Conservation (phyloP, 1,284 basidiomycete genomes). For the Ustilago sp. region DNA sequence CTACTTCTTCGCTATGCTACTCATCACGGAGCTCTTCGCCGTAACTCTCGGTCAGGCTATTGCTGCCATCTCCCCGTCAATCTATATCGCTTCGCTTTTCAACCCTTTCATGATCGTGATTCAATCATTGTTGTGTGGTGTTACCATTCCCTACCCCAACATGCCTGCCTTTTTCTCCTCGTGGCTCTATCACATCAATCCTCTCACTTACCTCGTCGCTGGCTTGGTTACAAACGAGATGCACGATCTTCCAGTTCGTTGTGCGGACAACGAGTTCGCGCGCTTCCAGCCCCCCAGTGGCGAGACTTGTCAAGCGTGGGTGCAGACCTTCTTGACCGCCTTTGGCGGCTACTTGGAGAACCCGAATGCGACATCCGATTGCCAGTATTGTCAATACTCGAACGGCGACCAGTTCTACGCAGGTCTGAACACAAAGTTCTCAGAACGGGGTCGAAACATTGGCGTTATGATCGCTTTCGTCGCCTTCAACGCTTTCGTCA, state of each 20-base stretch:
- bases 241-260: slow-evolving; percentile 78
- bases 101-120: slow-evolving; percentile 74
- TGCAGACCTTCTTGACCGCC: slow-evolving; percentile 70
- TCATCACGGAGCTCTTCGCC: slow-evolving; percentile 74
- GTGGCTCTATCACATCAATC: slow-evolving; percentile 33
- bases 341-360: slow-evolving; percentile 85
- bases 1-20: slow-evolving; percentile 43
- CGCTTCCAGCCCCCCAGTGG: slow-evolving; percentile 79
- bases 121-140: slow-evolving; percentile 75
- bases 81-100: slow-evolving; percentile 75
- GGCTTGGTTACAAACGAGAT: slow-evolving; percentile 81
- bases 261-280: slow-evolving; percentile 75
- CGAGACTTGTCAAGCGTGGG: slow-evolving; percentile 77
- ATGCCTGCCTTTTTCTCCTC: slow-evolving; percentile 30
- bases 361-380: slow-evolving; percentile 74
- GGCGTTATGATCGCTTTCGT: slow-evolving; percentile 44
- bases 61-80: slow-evolving; percentile 79
- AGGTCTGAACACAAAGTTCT: slow-evolving; percentile 77
- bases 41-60: slow-evolving; percentile 80
- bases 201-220: slow-evolving; percentile 34
- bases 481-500: slow-evolving; percentile 37
- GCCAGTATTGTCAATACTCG: slow-evolving; percentile 79
- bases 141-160: slow-evolving; percentile 76
- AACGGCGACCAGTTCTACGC: slow-evolving; percentile 79
- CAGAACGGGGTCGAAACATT: slow-evolving; percentile 37